These are phyloP conservation scores for Termitomyces sp. DNA, from an alignment of 768 basidiomycete species.

Conservation along the genomic window DNA sequence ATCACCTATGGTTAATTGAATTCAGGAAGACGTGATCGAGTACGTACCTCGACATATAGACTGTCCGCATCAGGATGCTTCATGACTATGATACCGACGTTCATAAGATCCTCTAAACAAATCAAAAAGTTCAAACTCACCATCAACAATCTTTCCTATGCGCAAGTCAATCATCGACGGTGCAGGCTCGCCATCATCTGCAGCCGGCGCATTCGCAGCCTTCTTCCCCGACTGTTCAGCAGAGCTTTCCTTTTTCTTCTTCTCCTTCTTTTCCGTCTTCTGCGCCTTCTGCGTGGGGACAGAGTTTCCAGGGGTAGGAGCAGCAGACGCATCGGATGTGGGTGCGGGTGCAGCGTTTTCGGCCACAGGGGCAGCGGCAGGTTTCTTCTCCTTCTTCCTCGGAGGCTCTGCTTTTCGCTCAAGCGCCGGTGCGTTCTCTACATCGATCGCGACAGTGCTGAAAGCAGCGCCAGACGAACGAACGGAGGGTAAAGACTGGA, in stretches of 20 bases:
- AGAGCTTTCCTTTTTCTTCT: slow-evolving; percentile 31
- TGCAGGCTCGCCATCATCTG: slow-evolving; percentile 74
- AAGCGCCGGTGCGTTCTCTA: slow-evolving; percentile 66
- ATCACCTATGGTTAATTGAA: background rate
- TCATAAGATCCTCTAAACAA: slow-evolving; percentile 1
- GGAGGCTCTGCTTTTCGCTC: slow-evolving; percentile 68
- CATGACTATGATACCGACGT: slow-evolving; percentile 51
- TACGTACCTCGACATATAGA: slow-evolving; percentile 84
- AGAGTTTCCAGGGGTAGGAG: background rate
- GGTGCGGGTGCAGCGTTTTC: slow-evolving; percentile 17
- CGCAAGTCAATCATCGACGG: slow-evolving; percentile 98
- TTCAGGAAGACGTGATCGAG: background rate
- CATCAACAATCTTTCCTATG: slow-evolving; percentile 88
- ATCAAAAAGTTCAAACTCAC: slow-evolving; percentile 35
- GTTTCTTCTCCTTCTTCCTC: slow-evolving; percentile 74
- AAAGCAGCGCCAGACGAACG: slow-evolving; percentile 46
- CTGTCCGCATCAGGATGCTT: slow-evolving; percentile 97
- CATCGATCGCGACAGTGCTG: slow-evolving; percentile 60
- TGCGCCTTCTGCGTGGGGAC: slow-evolving; percentile 39
- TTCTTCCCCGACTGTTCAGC: slow-evolving; percentile 23
- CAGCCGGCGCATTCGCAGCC: slow-evolving; percentile 36
- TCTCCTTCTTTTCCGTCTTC: slow-evolving; percentile 54
- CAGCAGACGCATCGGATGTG: background rate
- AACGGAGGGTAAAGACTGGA: slow-evolving; percentile 70
- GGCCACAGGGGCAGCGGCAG: slow-evolving; percentile 24